Base-by-base conservation (phyloP, 805 yeast genomes). In the Diddensiella santjacobensis region DNA sequence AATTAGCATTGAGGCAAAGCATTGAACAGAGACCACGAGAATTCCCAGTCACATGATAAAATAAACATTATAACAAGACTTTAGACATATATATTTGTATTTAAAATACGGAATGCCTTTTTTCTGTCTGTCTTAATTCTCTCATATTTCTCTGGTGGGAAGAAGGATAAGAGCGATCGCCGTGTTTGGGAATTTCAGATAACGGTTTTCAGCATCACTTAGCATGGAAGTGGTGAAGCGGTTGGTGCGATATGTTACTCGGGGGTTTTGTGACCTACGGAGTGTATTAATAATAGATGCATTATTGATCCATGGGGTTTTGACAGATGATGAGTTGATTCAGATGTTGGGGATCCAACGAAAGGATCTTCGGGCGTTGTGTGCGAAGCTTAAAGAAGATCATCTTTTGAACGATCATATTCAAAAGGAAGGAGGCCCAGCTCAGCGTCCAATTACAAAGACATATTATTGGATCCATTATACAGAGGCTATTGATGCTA, bases 401-500 rank as follows among this genome's bases (percentile, higher is more conserved):
- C 73, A 95, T 50, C 67, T 93, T 45, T 63, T 93, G 20, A 77
- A 80, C 3, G 78, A 78, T 30, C 90, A 86, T 31, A 59, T 52
- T 22, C 63, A 43, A 40, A 57, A 80, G 61, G 76, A 80, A 53
- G 84, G 78, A 50, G 80, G 78, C 3, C 75, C 77, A 20, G 85
- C 80, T 48, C 70, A 72, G 52, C 74, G 96, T 53, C 78, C 84
- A 48, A 80, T 82, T 41, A 77, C 83, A 22, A 77, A 90, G 58
- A 84, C 91, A 2, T 88, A 88, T 59, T 93, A 84, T 68, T 93
- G 79, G 65, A 83, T 91, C 47, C 96, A 88, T 62, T 80, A 79
- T 63, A 87, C 96, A 2, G 96, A 89, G 65, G 95, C 98, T 0
- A 87, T 93, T 36, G 99, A 93, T 68, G 81, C 96, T 2, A 81